Evolutionary conservation across 2,329 filamentous ascomycete genomes (phyloP).

Genomic region (Didymellaceae sp.): DNA sequence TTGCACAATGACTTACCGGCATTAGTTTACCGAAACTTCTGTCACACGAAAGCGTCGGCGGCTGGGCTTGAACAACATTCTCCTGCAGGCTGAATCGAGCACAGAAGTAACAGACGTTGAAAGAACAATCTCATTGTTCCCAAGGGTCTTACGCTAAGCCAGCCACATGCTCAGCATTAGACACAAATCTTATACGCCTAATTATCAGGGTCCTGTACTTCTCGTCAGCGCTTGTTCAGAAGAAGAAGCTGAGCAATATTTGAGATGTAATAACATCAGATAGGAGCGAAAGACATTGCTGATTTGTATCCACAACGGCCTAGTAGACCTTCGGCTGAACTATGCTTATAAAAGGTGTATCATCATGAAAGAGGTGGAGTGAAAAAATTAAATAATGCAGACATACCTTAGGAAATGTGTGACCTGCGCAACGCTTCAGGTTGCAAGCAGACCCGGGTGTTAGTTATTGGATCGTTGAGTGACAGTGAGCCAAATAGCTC

Average conservation of each 20-base stretch:
- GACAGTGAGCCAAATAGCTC: background rate
- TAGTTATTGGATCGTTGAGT: too few relatives aligned
- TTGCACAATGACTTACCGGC: conserved; percentile 7
- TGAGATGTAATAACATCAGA: conserved; percentile 36
- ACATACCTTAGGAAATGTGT: too few relatives aligned
- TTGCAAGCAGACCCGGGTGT: too few relatives aligned
- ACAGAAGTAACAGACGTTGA: conserved; percentile 7
- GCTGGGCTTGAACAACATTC: conserved; percentile 14
- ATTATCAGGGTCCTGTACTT: too few relatives aligned
- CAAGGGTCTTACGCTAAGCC: background rate
- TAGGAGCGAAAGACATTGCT: conserved; percentile 54
- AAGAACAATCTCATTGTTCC: conserved; percentile 20
- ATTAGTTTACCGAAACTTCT: conserved; percentile 9
- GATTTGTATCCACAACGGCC: conserved; percentile 49
- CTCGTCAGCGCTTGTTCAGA: conserved; percentile 10
- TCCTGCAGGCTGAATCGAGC: conserved; percentile 11
- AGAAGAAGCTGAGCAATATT: background rate
- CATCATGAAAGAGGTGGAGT: conserved; percentile 41
- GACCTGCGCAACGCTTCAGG: too few relatives aligned
- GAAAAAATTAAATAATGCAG: conserved; percentile 19
- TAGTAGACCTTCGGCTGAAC: conserved; percentile 51
- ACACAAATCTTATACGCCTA: too few relatives aligned
- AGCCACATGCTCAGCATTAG: background rate
- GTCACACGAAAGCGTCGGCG: conserved; percentile 26
- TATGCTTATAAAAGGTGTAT: conserved; percentile 51